Evolutionary conservation across 345 rosid genomes (phyloP).

Genomic region (Diplotaxis tenuifolia): DNA sequence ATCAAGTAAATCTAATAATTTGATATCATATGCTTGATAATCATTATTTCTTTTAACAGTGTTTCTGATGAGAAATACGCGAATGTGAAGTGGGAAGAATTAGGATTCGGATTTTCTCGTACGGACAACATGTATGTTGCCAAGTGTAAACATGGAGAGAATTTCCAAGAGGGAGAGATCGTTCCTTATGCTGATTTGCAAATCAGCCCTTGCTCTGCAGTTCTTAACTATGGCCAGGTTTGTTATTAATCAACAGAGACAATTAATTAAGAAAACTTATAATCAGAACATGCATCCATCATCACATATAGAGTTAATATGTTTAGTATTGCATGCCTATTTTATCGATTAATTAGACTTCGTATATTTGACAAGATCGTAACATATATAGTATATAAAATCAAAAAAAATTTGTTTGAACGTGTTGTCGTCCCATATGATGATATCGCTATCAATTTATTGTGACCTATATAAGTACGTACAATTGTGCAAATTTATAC

Average conservation of each 20-base stretch:
- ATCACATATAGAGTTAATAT: neutral
- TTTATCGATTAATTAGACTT: neutral
- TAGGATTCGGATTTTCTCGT: conserved; percentile 28
- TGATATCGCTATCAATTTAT: neutral
- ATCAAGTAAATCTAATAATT: neutral
- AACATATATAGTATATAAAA: neutral
- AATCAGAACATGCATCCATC: neutral
- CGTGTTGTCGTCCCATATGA: neutral
- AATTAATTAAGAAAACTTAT: neutral
- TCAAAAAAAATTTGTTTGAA: neutral
- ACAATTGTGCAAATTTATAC: neutral
- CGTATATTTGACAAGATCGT: neutral
- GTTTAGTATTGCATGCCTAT: neutral
- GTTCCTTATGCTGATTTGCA: conserved; percentile 25
- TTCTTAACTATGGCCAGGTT: conserved; percentile 43
- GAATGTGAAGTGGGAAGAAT: conserved; percentile 36
- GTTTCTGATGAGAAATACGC: conserved; percentile 33
- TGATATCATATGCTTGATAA: neutral
- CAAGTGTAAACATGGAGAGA: conserved; percentile 29
- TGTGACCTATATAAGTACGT: neutral
- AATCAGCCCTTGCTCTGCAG: conserved; percentile 33
- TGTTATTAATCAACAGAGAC: neutral
- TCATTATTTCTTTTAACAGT: neutral
- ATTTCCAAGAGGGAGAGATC: conserved; percentile 40
- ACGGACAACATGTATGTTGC: conserved; percentile 34